Evolutionary conservation across 1,284 basidiomycete species (phyloP), one percentile per base, ranked within the genome.

Genomic region (Ceraceosorus bombacis): DNA sequence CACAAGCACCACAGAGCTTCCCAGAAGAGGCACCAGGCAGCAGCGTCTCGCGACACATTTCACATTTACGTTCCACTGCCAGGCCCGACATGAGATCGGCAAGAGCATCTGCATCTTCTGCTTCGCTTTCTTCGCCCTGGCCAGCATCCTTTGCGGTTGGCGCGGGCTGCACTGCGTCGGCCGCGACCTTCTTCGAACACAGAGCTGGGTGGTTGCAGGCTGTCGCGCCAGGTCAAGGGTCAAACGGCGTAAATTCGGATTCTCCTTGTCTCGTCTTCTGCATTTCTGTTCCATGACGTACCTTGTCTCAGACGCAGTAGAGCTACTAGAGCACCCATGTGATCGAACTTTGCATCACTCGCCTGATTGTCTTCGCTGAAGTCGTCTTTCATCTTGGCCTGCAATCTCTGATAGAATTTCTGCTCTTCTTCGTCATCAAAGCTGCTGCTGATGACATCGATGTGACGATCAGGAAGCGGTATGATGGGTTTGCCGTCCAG

Each of bases 271-370:
- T 46, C 15, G 12, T 5, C 41, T 41, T 17, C 12, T 1, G 12
- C n/a, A 8, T 7, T 9, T 48, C 41, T 15, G 39, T 36, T 38
- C 12, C 53, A n/a, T n/a, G 17, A 57, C 54, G 5, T 38, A 57
- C 57, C 89, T 83, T 96, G 93, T 27, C 93, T 84, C 38, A 96
- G 81, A 40, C 93, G 83, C 55, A 96, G 82, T 58, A 96, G 82
- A 63, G 95, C 80, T 4, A 90, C 82, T 67, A 97, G 81, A 5
- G 92, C 85, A n/a, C 85, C 85, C 0, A 90, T 93, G 75, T 93
- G 92, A 59, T 85, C 87, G 59, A 82, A 83, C 68, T 83, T 83
- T 13, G 82, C 80, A 10, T 82, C 13, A 17, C 60, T 60, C 40
- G 77, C 62, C n/a, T 69, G 58, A 13, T 63, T 57, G 7, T 69